Base-by-base conservation (phyloP, 257 asterid species). In the Fraxinus americana region DNA sequence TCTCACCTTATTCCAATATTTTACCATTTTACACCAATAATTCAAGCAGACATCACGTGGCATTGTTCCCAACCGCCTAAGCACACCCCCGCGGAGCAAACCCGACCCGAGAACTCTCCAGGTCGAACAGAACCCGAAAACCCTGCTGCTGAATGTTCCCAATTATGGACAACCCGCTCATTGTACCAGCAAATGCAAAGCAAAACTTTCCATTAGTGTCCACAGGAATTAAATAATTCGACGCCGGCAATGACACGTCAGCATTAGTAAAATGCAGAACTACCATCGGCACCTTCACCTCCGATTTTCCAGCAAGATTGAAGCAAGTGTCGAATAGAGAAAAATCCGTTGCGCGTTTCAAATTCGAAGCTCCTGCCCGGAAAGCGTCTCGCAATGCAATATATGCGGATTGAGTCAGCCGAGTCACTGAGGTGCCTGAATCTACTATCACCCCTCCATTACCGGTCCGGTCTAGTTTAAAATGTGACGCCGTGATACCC, bases 171-270 rank as follows among this genome's bases (percentile, higher is more conserved):
- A 88, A 71, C 79, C 80, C 75, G 97, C 89, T 41, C 48, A 41
- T 41, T 41, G 48, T 41, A 4, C 97, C 97, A 57, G 98, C 99
- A 76, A 94, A 94, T 1, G 98, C 99, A 52, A 94, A 94, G 87
- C 99, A 92, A 67, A 92, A 94, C 71, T 83, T 87, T 45, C 97
- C 98, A 1, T 80, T 69, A 14, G 75, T 73, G 50, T 94, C 95
- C 81, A 94, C 99, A 72, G 99, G 98, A 54, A 92, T 94, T 19
- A 94, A 70, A 74, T 92, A 92, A 75, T 94, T 94, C 43, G 98
- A 81, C 54, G 99, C 98, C 86, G 99, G 98, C 39, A 94, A 63
- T 0, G 97, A 84, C 78, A 94, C 98, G 73, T 90, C 96, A 1
- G 96, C 94, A 30, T 94, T 94, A 2, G 45, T 70, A 76, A 92